Percentiles rank a stretch among this genome's conserved stretches.
These are phyloP conservation scores for Trichoderma atrobrunneum DNA, from an alignment of 2,329 filamentous ascomycete species.

Conservation along the genomic window DNA sequence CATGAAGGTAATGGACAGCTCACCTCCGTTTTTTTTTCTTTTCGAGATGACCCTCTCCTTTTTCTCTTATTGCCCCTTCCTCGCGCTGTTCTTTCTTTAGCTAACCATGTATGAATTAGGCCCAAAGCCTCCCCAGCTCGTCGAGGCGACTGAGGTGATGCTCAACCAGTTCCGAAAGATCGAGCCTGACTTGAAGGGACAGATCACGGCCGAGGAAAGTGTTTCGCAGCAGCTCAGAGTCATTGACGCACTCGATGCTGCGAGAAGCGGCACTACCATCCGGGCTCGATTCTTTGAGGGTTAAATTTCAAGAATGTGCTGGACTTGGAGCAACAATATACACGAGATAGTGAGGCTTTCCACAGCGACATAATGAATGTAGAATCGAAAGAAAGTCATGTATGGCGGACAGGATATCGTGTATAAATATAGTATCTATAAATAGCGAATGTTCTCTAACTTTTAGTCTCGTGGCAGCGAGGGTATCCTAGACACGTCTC, in stretches of 20 bases:
- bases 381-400: neutral
- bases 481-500: neutral
- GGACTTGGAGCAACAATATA: neutral
- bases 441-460: neutral
- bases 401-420: neutral
- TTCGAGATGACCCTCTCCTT: neutral
- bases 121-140: neutral
- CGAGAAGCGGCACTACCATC: neutral
- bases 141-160: neutral
- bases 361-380: neutral
- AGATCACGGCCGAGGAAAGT: conserved; percentile 14
- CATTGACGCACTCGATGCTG: conserved; percentile 12
- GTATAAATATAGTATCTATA: neutral
- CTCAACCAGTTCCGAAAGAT: neutral
- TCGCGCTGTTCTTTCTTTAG: neutral
- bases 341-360: too few relatives aligned
- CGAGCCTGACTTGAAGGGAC: neutral
- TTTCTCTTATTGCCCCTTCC: neutral
- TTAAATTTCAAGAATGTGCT: neutral
- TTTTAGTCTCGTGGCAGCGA: neutral
- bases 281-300: neutral
- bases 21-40: neutral
- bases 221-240: conserved; percentile 15
- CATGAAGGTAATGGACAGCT: neutral
- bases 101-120: neutral